Evolutionary conservation across 1,139 yeast species (phyloP).

Genomic region (Kodamaea anthophila): DNA sequence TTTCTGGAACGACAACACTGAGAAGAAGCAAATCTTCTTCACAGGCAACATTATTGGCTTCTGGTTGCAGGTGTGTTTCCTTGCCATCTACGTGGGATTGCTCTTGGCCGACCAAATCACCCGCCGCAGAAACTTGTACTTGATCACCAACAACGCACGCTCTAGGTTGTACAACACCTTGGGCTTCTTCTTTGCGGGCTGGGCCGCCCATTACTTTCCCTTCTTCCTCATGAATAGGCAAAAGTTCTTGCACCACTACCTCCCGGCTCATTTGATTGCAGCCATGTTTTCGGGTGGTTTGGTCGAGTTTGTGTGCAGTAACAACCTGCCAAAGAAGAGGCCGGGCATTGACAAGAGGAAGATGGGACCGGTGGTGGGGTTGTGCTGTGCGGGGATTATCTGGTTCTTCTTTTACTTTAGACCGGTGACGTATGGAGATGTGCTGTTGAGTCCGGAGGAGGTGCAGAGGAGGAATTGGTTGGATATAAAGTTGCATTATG

Average conservation of each 20-base stretch:
- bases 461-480: slow-evolving; percentile 75
- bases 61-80: slow-evolving; percentile 74
- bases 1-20: slow-evolving; percentile 79
- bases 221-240: slow-evolving; percentile 91
- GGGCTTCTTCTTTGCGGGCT: slow-evolving; percentile 81
- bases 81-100: slow-evolving; percentile 60
- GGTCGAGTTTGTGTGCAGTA: slow-evolving; percentile 72
- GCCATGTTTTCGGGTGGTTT: slow-evolving; percentile 79
- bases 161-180: slow-evolving; percentile 73
- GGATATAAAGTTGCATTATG: slow-evolving; percentile 74
- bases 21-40: slow-evolving; percentile 73
- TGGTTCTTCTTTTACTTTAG: slow-evolving; percentile 70
- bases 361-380: slow-evolving; percentile 28
- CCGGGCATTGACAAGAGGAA: slow-evolving; percentile 22
- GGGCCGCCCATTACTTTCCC: slow-evolving; percentile 86
- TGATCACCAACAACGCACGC: slow-evolving; percentile 59
- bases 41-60: slow-evolving; percentile 88
- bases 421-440: slow-evolving; percentile 83
- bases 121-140: slow-evolving; percentile 59
- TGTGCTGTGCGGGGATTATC: slow-evolving; percentile 43
- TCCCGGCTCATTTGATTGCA: slow-evolving; percentile 93
- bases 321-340: slow-evolving; percentile 35
- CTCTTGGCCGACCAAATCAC: slow-evolving; percentile 70
- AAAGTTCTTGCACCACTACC: slow-evolving; percentile 87
- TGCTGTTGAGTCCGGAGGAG: slow-evolving; percentile 54